Base-by-base conservation (phyloP, 208 protist species). In the Naegleria gruberi region DNA sequence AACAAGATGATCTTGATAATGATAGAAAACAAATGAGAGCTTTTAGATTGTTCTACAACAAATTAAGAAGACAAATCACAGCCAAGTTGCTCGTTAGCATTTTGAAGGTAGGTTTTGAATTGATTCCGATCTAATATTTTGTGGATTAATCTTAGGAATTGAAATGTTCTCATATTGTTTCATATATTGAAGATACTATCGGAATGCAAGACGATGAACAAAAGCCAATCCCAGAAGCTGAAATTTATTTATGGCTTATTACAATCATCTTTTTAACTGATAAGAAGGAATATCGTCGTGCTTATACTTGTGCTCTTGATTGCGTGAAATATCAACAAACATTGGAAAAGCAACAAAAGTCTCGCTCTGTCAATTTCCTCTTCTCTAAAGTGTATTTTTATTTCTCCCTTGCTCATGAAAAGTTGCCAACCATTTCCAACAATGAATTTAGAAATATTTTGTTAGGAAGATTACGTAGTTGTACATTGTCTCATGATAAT, bases 341-440 rank as follows among this genome's bases (percentile, higher is more conserved):
- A 84, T 42, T 51, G 30, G 40, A 37, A 40, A 87, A 92, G 90
- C 12, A 23, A 4, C 86, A 93, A n/a, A 94, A 92, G 37, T 55
- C 91, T 37, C 92, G 93, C 47, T 95, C 93, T 1, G 77, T 95
- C 12, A 90, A 96, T 90, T 90, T 89, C 40, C 51, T 96, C 30
- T 89, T 92, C 42, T 93, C 93, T 41, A 92, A 91, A 34, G 90
- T 91, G 19, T 95, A 92, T 91, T 96, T 95, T 85, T 95, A 94
- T 91, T 92, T 91, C 40, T 90, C 88, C 65, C 87, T 90, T 84
- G 90, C 92, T 44, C 92, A 90, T 90, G 91, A 94, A 91, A 34
- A 47, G 42, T 12, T 89, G 55, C 57, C 93, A 6, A 89, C 86
- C 30, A 23, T 65, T 65, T 65, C 51, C 30, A 65, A 65, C 51